phyloP scores from a whole-genome alignment of 2,329 filamentous ascomycete species.

The Aspergillus sp. region DNA sequence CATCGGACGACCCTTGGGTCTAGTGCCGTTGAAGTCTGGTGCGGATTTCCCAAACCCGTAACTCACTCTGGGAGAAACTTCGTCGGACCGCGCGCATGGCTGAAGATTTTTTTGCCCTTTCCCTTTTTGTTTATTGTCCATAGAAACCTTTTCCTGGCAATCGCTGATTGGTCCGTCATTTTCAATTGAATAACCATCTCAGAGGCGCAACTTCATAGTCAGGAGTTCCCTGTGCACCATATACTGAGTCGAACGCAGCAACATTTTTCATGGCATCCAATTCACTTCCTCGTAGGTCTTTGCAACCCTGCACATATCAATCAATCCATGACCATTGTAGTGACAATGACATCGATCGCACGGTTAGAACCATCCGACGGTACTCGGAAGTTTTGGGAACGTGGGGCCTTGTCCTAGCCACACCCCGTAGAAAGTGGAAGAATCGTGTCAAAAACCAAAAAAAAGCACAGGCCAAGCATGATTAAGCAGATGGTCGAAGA shows the following conservation, averaged over 20 bases:
- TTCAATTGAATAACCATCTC: no score
- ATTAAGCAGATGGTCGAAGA: background rate
- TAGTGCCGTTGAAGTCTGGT: constrained; percentile 1
- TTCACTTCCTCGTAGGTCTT: background rate
- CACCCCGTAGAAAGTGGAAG: background rate
- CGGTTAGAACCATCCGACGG: background rate
- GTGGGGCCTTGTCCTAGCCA: background rate
- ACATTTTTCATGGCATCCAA: constrained; percentile 34
- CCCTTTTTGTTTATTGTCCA: no score
- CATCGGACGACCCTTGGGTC: background rate
- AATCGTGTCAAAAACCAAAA: background rate
- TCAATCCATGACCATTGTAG: no score
- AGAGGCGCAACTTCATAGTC: no score
- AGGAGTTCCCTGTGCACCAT: background rate
- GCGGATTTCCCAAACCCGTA: constrained; percentile 4
- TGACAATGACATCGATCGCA: no score
- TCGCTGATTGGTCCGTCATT: no score
- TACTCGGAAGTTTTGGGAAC: background rate
- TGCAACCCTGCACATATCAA: no score
- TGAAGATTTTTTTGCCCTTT: background rate
- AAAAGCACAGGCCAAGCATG: background rate
- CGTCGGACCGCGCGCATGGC: background rate
- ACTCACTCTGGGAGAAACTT: background rate
- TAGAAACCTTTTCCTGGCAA: no score
- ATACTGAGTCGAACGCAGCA: constrained; percentile 37